These are phyloP conservation scores for Suillus subluteus DNA, from an alignment of 768 basidiomycete genomes.

Conservation along the genomic window DNA sequence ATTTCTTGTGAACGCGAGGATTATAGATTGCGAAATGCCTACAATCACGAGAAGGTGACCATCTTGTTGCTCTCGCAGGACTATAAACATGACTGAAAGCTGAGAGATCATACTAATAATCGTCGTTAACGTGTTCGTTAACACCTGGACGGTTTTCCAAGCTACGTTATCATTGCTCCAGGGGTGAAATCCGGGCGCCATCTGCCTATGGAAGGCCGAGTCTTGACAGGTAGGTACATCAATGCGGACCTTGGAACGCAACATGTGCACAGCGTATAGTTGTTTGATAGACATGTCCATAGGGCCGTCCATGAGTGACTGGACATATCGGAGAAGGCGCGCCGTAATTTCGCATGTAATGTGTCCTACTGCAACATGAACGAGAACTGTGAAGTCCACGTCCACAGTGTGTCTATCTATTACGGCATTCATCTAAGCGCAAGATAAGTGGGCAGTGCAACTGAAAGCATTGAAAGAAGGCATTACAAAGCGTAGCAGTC, in stretches of 20 bases:
- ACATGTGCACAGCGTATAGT: conserved; percentile 65
- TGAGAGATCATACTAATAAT: conserved; percentile 59
- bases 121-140: conserved; percentile 46
- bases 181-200: too few relatives aligned
- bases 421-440: conserved; percentile 59
- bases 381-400: conserved; percentile 58
- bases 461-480: not conserved
- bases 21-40: conserved; percentile 54
- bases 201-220: conserved; percentile 43
- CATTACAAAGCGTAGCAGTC: conserved; percentile 65
- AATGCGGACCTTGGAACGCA: conserved; percentile 66
- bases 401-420: conserved; percentile 67
- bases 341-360: conserved; percentile 51
- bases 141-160: conserved; percentile 58
- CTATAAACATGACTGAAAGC: conserved; percentile 57
- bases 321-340: conserved; percentile 40
- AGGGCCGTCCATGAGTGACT: too few relatives aligned
- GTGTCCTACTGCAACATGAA: conserved; percentile 57
- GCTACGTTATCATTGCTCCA: conserved; percentile 42
- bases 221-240: conserved; percentile 69
- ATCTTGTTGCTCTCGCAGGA: conserved; percentile 67
- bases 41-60: conserved; percentile 60
- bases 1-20: too few relatives aligned
- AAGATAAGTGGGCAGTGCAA: conserved; percentile 18
- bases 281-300: conserved; percentile 62